Evolutionary conservation across 352 stramenopile species (phyloP).

Genomic region (Phytophthora pistaciae): DNA sequence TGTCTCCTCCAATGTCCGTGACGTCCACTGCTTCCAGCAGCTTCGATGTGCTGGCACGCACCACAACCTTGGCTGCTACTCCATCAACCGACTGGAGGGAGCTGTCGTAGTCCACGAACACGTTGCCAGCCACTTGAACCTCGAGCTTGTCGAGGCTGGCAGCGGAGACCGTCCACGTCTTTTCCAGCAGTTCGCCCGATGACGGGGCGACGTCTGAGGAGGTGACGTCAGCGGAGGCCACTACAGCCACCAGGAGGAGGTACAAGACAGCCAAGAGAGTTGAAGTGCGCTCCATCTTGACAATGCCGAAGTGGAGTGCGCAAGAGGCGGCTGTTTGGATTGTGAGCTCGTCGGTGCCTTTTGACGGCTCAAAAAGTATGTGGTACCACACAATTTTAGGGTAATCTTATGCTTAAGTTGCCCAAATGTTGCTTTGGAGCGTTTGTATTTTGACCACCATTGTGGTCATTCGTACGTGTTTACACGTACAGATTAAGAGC

Average conservation of each 20-base stretch:
- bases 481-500: background rate
- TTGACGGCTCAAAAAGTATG: background rate
- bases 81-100: slow-evolving; percentile 25
- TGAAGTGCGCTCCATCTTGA: slow-evolving; percentile 13
- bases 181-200: slow-evolving; percentile 30
- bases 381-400: background rate
- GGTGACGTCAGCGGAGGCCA: slow-evolving; percentile 7
- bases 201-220: slow-evolving; percentile 12
- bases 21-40: slow-evolving; percentile 44
- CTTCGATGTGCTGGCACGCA: slow-evolving; percentile 31
- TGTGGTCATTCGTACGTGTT: slow-evolving; percentile 8
- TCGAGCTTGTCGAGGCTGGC: slow-evolving; percentile 32
- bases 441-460: slow-evolving; percentile 5
- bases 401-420: background rate
- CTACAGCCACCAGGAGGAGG: slow-evolving; percentile 9
- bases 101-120: slow-evolving; percentile 51
- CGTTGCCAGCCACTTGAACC: slow-evolving; percentile 42
- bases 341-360: slow-evolving; percentile 1
- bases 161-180: slow-evolving; percentile 44
- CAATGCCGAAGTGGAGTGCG: slow-evolving; percentile 13
- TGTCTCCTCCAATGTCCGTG: slow-evolving; percentile 10
- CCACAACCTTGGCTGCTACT: slow-evolving; percentile 36
- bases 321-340: slow-evolving; percentile 4
- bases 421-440: background rate
- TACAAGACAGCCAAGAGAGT: background rate